Base-by-base conservation (phyloP, 805 yeast species). In the Teunomyces gatunensis region DNA sequence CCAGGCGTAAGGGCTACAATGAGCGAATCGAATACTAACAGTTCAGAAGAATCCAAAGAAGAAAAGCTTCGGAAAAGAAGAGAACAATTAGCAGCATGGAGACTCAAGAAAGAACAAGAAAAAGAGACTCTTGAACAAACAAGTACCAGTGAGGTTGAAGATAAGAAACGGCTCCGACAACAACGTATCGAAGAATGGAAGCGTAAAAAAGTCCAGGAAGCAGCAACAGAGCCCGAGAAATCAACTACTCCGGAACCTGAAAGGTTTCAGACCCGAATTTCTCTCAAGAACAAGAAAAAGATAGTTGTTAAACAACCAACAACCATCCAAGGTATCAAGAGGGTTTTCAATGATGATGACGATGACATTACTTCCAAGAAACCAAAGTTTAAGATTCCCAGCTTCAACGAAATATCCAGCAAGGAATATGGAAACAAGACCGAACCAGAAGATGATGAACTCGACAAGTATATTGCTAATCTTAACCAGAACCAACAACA, bases 81-180 rank as follows among this genome's bases (percentile, higher is more conserved):
- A 50, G 82, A 79, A 50, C 77, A 75, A 54, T 58, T 83, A 42
- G 80, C 79, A 5, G 76, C 75, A 39, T 85, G 89, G 89, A 82
- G 79, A 55, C 69, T 67, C 54, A 79, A 79, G 63, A 80, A 80
- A 58, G 72, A 71, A 34, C 67, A 68, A 44, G 59, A 59, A 30
- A 30, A 47, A 57, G 59, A 30, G 45, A 28, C 20, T 18, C 20
- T 18, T 18, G 20, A 18, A 18, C 20, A 18, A 18, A 18, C 20
- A 4, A 18, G 20, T 20, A 17, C 35, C 32, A 21, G 32, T 42
- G 23, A 39, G 11, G 35, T 23, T 3, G 59, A 50, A 9, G 57
- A 56, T 10, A 52, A 53, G 42, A 57, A 56, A 47, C 41, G 48
- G 13, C 67, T 63, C 35, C 65, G 76, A 39, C 69, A 67, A 39